Base-by-base conservation (phyloP, 2,329 filamentous ascomycete species). In the Epichloe bromicola region DNA sequence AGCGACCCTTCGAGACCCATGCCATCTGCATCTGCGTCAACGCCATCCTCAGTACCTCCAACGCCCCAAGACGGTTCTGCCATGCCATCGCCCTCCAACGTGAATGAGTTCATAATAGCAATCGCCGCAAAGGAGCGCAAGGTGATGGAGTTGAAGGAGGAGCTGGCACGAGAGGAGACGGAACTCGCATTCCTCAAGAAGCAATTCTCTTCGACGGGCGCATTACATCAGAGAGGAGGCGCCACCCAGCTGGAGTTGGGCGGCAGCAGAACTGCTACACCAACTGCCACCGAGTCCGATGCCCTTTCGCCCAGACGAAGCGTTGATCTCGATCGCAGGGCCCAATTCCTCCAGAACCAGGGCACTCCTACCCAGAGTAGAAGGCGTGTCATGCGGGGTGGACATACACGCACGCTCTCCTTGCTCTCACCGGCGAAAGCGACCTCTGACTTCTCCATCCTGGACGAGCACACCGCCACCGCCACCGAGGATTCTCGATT, bases 41-140 rank as follows among this genome's bases (percentile, higher is more conserved):
- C 60, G 10, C 54, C 62, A 15, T 52, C 61, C 57, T 74, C 74
- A 0, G 67, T 73, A 26, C 76, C 78, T 3, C 70, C 72, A 11
- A 79, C 78, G 1, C 75, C 78, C 2, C 59, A 68, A 41, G 72
- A 78, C 45, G 67, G 68, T 2, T 68, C 72, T 1, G 63, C 59
- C 7, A 51, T 71, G 30, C 60, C 65, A 40, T 72, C 72, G 1
- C 75, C 76, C 1, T 67, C 71, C 38, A 80, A 83, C 54, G 72
- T 79, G 48, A 78, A 76, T 60, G 75, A 83, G 48, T 86, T 96
- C 60, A 82, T 98, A 57, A 90, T 88, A 54, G 86, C 90, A 52
- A 85, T 98, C 60, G 93, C 93, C 43, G 83, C 88, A 14, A 90
- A 97, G 69, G 93, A 98, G 70, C 79, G 93, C 52, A 83, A 82